Conservation (phyloP, 805 yeast species). For the Yamadazyma sp. region DNA sequence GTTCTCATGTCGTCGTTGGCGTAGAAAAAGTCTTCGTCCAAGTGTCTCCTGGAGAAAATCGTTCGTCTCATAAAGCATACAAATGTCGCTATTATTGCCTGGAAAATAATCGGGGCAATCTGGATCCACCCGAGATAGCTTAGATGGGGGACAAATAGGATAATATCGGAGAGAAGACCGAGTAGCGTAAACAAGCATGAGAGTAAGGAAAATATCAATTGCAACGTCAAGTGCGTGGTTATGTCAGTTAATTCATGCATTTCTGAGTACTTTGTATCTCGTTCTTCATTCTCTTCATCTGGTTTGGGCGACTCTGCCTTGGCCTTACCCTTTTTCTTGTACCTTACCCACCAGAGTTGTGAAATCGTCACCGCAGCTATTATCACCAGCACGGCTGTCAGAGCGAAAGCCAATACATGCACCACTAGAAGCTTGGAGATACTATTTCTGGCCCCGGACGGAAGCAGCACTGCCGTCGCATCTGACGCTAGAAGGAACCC, state of each 20-base stretch:
- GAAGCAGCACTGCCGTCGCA: conserved; percentile 29
- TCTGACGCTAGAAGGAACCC: neutral
- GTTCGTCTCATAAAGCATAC: conserved; percentile 74
- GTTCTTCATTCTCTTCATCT: neutral
- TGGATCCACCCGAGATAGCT: conserved; percentile 87
- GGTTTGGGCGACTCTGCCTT: neutral
- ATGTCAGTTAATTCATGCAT: conserved; percentile 17
- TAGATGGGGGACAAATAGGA: conserved; percentile 73
- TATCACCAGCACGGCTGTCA: conserved; percentile 20
- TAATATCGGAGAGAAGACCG: conserved; percentile 77
- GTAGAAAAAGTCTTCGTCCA: conserved; percentile 30
- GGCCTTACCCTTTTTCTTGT: neutral
- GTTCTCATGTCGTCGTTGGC: conserved; percentile 37
- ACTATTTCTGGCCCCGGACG: conserved; percentile 39
- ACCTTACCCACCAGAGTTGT: neutral
- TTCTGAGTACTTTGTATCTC: neutral
- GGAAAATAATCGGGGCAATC: conserved; percentile 62
- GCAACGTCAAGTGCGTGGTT: conserved; percentile 44
- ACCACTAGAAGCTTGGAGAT: conserved; percentile 43
- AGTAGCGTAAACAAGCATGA: conserved; percentile 68
- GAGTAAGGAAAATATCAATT: conserved; percentile 61
- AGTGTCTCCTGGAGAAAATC: conserved; percentile 48
- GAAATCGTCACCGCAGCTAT: neutral
- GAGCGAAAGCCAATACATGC: conserved; percentile 40
- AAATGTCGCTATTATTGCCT: conserved; percentile 62